phyloP scores from a whole-genome alignment of 495 filamentous ascomycete species.

The Darksidea phi region DNA sequence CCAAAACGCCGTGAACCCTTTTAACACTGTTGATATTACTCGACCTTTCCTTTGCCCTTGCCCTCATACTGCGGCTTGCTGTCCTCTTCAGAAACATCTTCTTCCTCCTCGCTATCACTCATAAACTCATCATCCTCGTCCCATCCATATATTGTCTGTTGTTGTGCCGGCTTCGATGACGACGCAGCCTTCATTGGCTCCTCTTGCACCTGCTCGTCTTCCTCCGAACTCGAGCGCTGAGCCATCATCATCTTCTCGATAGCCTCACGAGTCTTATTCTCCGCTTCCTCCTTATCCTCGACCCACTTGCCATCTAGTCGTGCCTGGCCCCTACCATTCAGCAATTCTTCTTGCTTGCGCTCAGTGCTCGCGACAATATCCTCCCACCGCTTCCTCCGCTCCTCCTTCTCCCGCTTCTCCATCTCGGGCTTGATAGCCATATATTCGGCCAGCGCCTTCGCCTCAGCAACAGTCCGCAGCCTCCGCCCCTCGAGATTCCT shows the following conservation, averaged over 20 bases:
- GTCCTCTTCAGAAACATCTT: conserved; percentile 28
- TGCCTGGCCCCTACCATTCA: conserved; percentile 60
- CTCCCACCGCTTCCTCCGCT: conserved; percentile 75
- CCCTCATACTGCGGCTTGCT: conserved; percentile 16
- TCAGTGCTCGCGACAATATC: conserved; percentile 81
- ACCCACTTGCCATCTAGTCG: conserved; percentile 85
- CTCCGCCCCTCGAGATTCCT: conserved; percentile 91
- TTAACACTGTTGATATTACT: background rate
- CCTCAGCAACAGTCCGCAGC: conserved; percentile 86
- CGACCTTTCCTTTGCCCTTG: conserved; percentile 34
- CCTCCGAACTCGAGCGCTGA: conserved; percentile 14
- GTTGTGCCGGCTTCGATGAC: conserved; percentile 20
- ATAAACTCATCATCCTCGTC: conserved; percentile 38
- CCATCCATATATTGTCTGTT: conserved; percentile 35
- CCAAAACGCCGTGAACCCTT: conserved; percentile 6
- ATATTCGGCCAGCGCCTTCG: conserved; percentile 92
- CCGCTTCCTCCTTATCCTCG: conserved; percentile 83
- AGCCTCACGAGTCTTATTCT: conserved; percentile 79
- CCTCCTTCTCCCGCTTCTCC: conserved; percentile 88
- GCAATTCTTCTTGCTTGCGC: conserved; percentile 74
- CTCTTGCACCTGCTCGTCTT: conserved; percentile 23
- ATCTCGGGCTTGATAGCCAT: conserved; percentile 94
- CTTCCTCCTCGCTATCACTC: conserved; percentile 35
- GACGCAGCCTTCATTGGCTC: conserved; percentile 1
- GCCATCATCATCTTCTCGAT: conserved; percentile 52